Base-by-base conservation (phyloP, 352 stramenopile genomes). In the Phytophthora melonis region DNA sequence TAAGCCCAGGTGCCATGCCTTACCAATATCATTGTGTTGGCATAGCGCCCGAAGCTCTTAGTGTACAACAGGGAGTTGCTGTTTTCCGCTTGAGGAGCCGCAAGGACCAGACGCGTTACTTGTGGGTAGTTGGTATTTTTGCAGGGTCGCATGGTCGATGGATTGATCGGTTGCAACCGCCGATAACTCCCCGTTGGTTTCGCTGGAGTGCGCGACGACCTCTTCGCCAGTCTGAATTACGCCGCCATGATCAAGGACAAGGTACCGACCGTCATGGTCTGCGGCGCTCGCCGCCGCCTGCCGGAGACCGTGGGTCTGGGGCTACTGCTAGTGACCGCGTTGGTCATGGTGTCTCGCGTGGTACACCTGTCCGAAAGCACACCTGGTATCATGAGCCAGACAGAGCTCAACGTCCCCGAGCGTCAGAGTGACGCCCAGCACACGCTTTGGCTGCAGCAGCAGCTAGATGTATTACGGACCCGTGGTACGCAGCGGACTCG, bases 381-480 rank as follows among this genome's bases (percentile, higher is more conserved):
- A 2, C 23, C 19, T 18, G 36, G 16, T 10, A 55, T 58, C 3
- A 43, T 34, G 14, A 67, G 56, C 62, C 62, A 71, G 63, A 58
- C 63, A 57, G 54, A 25, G 36, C 43, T 58, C 45, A 69, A 62
- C 27, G 30, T 63, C 21, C 3, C 60, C 3, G 5, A 34, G 13
- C 21, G 21, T 3, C 49, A 34, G 7, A 18, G 6, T 32, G 54
- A 67, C n/a, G 47, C 30, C 32, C 50, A 61, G n/a, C 53, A 67
- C n/a, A 34, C 18, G 34, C 25, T 69, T 25, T 49, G 36, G 39
- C 27, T 49, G 4, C 54, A 64, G 41, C 54, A 30, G 10, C 53
- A 50, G 19, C 78, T 32, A 79, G 72, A 72, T 56, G 6, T 34
- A 34, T 47, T 72, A 0, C 58, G 76, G 56, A 41, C 41, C n/a